A percentile compares a stretch with the other conserved stretches of the same genome.
Evolutionary conservation across 495 filamentous ascomycete species (phyloP).

Genomic region (Daldinia childiae): DNA sequence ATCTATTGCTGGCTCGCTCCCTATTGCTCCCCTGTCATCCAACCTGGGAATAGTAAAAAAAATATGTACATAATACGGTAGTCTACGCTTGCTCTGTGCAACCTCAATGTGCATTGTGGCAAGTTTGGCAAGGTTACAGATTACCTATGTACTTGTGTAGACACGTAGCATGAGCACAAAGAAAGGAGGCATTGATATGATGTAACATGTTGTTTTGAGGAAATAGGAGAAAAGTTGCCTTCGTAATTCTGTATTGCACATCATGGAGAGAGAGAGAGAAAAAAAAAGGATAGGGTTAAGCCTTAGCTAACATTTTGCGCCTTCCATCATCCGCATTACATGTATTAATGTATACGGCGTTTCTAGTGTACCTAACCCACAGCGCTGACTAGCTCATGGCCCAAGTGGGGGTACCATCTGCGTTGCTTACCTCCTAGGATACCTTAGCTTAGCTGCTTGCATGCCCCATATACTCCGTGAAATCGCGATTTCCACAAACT

Average conservation of each 20-base stretch:
- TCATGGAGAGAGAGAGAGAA: not conserved
- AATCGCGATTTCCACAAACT: conserved; percentile 40
- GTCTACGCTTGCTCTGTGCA: conserved; percentile 7
- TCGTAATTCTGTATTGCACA: conserved; percentile 22
- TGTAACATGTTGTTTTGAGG: conserved; percentile 18
- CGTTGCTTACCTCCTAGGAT: conserved; percentile 6
- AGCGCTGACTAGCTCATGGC: conserved; percentile 26
- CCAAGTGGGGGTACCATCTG: conserved; percentile 23
- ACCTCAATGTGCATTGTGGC: conserved; percentile 18
- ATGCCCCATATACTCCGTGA: conserved; percentile 38
- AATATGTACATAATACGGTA: conserved; percentile 15
- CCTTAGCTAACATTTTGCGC: conserved; percentile 22
- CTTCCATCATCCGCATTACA: not conserved
- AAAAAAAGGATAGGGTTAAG: conserved; percentile 3
- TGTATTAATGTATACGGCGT: not conserved
- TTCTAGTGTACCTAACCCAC: conserved; percentile 30
- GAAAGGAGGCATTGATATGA: conserved; percentile 23
- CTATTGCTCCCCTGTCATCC: conserved; percentile 29
- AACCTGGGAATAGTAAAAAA: conserved; percentile 28
- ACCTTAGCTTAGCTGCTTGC: conserved; percentile 14
- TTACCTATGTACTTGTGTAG: conserved; percentile 23
- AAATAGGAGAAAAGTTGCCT: not conserved
- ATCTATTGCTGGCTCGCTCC: conserved; percentile 24
- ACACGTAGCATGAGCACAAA: conserved; percentile 30
- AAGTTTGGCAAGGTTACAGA: conserved; percentile 27